Conservation (phyloP, 108 stramenopile species). For the Schizochytrium sp. region DNA sequence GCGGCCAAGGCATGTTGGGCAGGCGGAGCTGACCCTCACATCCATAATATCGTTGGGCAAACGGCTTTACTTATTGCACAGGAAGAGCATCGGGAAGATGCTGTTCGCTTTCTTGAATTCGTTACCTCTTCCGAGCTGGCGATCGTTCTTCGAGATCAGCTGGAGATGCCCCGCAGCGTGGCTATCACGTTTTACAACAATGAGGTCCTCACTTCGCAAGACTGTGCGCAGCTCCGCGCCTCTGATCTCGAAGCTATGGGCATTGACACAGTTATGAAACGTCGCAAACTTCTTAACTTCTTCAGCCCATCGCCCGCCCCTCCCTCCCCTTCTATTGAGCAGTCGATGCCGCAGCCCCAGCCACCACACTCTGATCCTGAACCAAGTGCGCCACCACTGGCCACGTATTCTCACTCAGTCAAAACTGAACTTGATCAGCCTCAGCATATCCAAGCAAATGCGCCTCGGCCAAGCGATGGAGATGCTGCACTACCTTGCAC, state of each 20-base stretch:
- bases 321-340: not conserved
- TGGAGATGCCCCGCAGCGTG: not conserved
- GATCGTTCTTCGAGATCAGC: not conserved
- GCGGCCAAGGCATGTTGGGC: constrained; percentile 50
- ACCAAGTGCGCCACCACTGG: no score
- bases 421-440: no score
- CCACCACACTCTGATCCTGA: no score
- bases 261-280: constrained; percentile 46
- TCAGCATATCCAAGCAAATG: no score
- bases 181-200: constrained; percentile 29
- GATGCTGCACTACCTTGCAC: no score
- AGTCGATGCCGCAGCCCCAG: not conserved
- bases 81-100: not conserved
- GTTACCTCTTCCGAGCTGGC: not conserved
- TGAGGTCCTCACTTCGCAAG: not conserved
- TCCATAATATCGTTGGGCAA: not conserved
- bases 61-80: not conserved
- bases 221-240: constrained; percentile 1
- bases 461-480: no score
- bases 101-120: not conserved
- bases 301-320: not conserved
- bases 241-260: constrained; percentile 1
- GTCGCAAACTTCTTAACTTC: constrained; percentile 23
- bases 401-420: no score
- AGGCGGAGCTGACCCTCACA: not conserved